Base-by-base conservation (phyloP, 2,329 filamentous ascomycete genomes). In the Talaromyces albobiverticillius region DNA sequence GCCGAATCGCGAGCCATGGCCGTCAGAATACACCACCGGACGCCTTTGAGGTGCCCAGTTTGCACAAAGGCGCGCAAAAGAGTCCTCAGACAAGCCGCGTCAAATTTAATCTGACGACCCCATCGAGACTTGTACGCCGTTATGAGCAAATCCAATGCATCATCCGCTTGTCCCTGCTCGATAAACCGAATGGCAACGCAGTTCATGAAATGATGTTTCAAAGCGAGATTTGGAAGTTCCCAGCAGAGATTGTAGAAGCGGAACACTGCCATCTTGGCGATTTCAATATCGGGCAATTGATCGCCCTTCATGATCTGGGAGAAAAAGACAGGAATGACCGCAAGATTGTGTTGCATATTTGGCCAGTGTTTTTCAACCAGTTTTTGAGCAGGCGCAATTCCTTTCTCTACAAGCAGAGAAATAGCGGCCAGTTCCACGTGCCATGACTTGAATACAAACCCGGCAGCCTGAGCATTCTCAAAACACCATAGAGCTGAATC, bases 21-120 rank as follows among this genome's bases (percentile, higher is more conserved):
- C 2, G 70, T 69, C 49, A 73, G 49, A 38, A 74, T 64, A 46
- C 70, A 72, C 72, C 72, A 75, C 46, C 71, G 70, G 2, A 73
- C 57, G 2, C 72, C 72, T n/a, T 64, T 61, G 7, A 69, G 51
- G 29, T 71, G 65, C 4, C 63, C 60, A 4, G 57, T 51, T 2
- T 53, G 52, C 1, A 67, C 62, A 41, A 68, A 73, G 7, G 66
- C 68, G 18, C 71, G 70, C 14, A 71, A 40, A 42, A 74, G 63
- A 57, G 73, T 66, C 54, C 72, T 71, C 60, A 74, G 62, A 46
- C 64, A 68, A 7, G 69, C 63, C n/a, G 65, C 66, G 46, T 72
- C 66, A 51, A 74, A 73, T 0, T 63, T 61, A 13, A 62, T 55
- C 18, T 61, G 56, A 2, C 62, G 63, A 10, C 65, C 65, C 63